Evolutionary conservation across 2,329 filamentous ascomycete species (phyloP).

Genomic region (Cordyceps militaris): DNA sequence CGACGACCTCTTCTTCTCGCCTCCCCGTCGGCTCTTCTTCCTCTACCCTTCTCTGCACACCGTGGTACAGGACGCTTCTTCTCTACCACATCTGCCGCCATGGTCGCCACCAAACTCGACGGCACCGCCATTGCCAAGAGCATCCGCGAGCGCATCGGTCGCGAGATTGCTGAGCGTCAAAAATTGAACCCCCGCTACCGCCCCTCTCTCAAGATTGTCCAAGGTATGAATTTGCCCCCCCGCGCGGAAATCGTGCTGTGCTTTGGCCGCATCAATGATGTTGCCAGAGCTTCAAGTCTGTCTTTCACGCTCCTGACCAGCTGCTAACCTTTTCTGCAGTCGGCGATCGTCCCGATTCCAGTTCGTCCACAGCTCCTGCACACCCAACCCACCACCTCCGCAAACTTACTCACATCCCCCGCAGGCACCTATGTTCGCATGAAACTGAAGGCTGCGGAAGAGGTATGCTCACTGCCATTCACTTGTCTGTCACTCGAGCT

Average conservation of each 20-base stretch:
- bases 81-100: conserved; percentile 49
- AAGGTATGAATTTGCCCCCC: conserved; percentile 52
- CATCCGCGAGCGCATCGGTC: conserved; percentile 75
- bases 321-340: conserved; percentile 46
- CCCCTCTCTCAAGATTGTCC: conserved; percentile 88
- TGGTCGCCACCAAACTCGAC: conserved; percentile 89
- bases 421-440: conserved; percentile 98
- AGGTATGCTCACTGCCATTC: conserved; percentile 46
- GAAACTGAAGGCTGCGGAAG: conserved; percentile 95
- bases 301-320: neutral
- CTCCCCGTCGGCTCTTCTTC: neutral
- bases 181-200: conserved; percentile 77
- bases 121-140: conserved; percentile 89
- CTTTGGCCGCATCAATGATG: neutral
- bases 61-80: conserved; percentile 31
- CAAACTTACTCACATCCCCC: conserved; percentile 29
- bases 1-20: neutral
- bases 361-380: conserved; percentile 36
- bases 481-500: neutral
- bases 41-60: neutral
- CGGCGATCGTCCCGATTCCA: conserved; percentile 85
- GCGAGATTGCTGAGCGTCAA: conserved; percentile 76
- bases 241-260: neutral
- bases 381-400: conserved; percentile 15
- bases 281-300: conserved; percentile 12